phyloP scores from a whole-genome alignment of 345 rosid genomes.

The Euphorbia pulcherrima region DNA sequence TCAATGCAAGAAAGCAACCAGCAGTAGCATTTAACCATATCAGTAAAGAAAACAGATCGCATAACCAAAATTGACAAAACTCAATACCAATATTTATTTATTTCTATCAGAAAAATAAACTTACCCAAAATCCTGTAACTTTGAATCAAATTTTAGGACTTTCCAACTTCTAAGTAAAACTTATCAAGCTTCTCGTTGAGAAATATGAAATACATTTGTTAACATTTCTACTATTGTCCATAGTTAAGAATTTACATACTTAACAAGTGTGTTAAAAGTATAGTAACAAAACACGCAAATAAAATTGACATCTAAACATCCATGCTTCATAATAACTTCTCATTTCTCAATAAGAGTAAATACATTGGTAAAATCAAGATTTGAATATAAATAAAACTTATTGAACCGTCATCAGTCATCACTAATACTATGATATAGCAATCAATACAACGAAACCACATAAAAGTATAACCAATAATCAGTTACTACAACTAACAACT shows the following conservation, averaged over 20 bases:
- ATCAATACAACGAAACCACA: not conserved
- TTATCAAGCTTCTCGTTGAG: not conserved
- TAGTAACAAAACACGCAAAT: too few species aligned
- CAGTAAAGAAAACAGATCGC: not conserved
- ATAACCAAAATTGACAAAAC: not conserved
- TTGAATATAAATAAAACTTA: too few species aligned
- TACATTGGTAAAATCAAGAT: not conserved
- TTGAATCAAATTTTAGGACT: not conserved
- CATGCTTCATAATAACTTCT: not conserved
- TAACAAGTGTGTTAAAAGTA: too few species aligned
- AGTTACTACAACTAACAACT: not conserved
- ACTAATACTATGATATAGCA: not conserved
- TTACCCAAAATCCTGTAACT: not conserved
- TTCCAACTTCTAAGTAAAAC: not conserved
- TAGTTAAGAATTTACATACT: not conserved
- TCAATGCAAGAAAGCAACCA: not conserved
- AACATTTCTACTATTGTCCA: not conserved
- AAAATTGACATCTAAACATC: not conserved
- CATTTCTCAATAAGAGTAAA: not conserved
- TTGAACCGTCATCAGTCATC: not conserved
- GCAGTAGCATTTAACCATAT: not conserved
- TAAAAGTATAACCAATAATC: not conserved
- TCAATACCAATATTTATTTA: not conserved
- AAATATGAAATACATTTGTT: not conserved
- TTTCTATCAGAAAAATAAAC: not conserved